These are phyloP conservation scores for Auriscalpium microsporum DNA, from an alignment of 768 basidiomycete genomes.

Conservation along the genomic window DNA sequence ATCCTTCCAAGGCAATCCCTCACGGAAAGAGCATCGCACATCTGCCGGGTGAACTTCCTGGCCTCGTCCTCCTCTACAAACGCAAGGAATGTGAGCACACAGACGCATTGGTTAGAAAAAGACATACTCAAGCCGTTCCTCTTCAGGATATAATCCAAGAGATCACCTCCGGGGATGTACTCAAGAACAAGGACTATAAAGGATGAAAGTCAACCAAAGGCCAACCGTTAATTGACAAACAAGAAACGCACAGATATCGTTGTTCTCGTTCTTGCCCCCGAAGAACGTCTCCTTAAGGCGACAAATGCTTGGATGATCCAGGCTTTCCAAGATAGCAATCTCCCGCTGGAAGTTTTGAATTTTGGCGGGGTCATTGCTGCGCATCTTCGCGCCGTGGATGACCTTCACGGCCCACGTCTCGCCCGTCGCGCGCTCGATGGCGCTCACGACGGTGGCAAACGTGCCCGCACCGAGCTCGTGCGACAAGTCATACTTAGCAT, in stretches of 20 bases:
- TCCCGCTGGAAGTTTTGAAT: slow-evolving; percentile 51
- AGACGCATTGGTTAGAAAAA: background rate
- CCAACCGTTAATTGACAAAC: slow-evolving; percentile 16
- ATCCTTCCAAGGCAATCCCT: slow-evolving; percentile 15
- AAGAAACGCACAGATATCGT: slow-evolving; percentile 41
- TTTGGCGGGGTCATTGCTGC: slow-evolving; percentile 15
- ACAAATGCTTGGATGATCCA: slow-evolving; percentile 80
- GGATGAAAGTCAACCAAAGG: slow-evolving; percentile 20
- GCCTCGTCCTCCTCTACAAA: slow-evolving; percentile 44
- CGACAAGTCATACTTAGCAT: slow-evolving; percentile 57
- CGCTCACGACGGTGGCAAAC: slow-evolving; percentile 86
- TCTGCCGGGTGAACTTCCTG: slow-evolving; percentile 68
- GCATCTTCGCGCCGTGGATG: slow-evolving; percentile 49
- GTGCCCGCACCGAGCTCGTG: slow-evolving; percentile 81
- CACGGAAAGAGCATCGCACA: slow-evolving; percentile 74
- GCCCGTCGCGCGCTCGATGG: slow-evolving; percentile 62
- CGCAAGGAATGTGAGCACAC: background rate
- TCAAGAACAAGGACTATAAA: slow-evolving; percentile 72
- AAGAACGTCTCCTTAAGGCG: slow-evolving; percentile 69
- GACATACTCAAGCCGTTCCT: slow-evolving; percentile 47
- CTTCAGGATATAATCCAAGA: slow-evolving; percentile 71
- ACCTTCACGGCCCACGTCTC: slow-evolving; percentile 83
- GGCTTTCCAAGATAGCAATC: slow-evolving; percentile 66
- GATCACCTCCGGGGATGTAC: slow-evolving; percentile 79
- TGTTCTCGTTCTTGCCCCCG: slow-evolving; percentile 36